Base-by-base conservation (phyloP, 2,329 filamentous ascomycete genomes). In the Didymella lethalis region DNA sequence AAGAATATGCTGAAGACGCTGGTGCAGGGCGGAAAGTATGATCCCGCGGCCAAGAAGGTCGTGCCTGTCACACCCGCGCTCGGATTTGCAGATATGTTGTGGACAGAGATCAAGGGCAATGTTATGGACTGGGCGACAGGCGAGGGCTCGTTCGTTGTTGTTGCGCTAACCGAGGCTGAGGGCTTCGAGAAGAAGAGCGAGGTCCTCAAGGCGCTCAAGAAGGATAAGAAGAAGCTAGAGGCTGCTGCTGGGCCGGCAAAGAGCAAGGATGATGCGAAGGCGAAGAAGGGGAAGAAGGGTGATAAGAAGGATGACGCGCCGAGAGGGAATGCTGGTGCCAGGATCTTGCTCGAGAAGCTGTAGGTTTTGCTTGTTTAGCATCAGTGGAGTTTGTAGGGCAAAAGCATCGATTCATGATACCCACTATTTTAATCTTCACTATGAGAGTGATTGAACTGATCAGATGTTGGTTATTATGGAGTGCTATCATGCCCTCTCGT, bases 1-100 rank as follows among this genome's bases (percentile, higher is more conserved):
- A 40, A 92, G 91, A 89, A 92, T 59, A 90, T 97, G 88, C 85
- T 98, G 70, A 97, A 97, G 81, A 90, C 90, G 0, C 85, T 99
- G 7, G 93, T 97, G 25, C 89, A 92, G 54, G 95, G 95, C 41
- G 95, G 96, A 26, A 88, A 88, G 57, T 99, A 91, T 74, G 92
- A 98, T 77, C 86, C 87, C 61, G 84, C 84, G 43, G 84, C 86
- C 2, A 92, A 92, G 78, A 87, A 72, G 50, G 77, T 95, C 44
- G 85, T 90, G 69, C 86, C 87, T 23, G 84, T 90, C 2, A 87
- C 93, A 48, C 92, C 93, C 16, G 85, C 91, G 7, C 83, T 98
- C 55, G 85, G 88, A 48, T 99, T 99, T 75, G 88, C 91, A 60
- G 85, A 90, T 64, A 81, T 90, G 48, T 83, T 99, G n/a, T 98